Conservation (phyloP, 2,329 filamentous ascomycete genomes). For the Cladosporium sp. region DNA sequence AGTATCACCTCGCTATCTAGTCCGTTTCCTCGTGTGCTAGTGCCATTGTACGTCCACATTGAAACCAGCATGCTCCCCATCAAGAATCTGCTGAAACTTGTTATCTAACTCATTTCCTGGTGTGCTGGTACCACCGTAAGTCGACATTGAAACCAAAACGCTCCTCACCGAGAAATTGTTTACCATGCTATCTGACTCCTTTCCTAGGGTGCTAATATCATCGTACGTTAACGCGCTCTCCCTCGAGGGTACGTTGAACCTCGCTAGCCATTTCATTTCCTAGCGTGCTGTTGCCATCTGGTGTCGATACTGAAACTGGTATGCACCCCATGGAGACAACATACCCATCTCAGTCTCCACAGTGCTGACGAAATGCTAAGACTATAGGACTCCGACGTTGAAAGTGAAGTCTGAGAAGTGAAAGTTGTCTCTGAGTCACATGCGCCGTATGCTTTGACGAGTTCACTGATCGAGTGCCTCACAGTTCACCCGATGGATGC, state of each 20-base stretch:
- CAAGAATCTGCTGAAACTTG: not conserved
- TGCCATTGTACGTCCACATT: too few species aligned
- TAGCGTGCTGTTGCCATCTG: too few species aligned
- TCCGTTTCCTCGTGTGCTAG: not conserved
- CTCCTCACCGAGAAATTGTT: too few species aligned
- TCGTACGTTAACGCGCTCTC: not conserved
- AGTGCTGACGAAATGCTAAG: not conserved
- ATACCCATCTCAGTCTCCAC: not conserved
- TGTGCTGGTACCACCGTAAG: not conserved
- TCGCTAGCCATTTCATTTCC: too few species aligned
- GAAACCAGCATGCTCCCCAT: not conserved
- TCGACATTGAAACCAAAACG: not conserved
- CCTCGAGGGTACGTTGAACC: too few species aligned
- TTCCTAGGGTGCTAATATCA: not conserved
- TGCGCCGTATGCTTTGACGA: not conserved
- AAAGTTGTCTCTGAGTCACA: not conserved
- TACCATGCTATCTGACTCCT: not conserved
- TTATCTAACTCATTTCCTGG: not conserved
- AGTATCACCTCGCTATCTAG: not conserved
- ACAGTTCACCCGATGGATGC: too few species aligned
- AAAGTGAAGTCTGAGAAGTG: not conserved
- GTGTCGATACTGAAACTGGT: not conserved
- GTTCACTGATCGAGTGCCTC: not conserved
- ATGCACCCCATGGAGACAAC: not conserved
- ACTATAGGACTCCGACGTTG: not conserved